A percentile compares a stretch with the other conserved stretches of the same genome.
Conservation (phyloP, 495 filamentous ascomycete genomes). For the Thozetella sp. region DNA sequence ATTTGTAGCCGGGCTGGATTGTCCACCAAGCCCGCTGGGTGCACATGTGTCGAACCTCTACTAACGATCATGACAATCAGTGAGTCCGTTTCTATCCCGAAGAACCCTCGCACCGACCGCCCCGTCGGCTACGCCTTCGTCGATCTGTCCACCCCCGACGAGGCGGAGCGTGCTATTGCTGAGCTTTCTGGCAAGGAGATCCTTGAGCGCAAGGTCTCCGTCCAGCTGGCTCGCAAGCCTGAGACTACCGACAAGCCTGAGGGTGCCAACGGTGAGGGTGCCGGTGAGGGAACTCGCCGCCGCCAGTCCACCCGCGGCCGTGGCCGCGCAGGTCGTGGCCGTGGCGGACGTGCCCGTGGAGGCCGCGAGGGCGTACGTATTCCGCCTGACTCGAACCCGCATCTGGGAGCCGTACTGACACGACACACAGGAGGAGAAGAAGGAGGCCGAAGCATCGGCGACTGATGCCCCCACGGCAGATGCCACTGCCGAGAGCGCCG, state of each 20-base stretch:
- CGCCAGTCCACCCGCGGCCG: constrained; percentile 71
- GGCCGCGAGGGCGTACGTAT: constrained; percentile 65
- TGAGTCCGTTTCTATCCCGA: constrained; percentile 97
- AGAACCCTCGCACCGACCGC: constrained; percentile 97
- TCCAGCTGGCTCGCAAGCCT: constrained; percentile 97
- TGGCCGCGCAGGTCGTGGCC: constrained; percentile 75
- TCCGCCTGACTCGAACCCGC: not conserved
- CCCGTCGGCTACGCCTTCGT: constrained; percentile 99
- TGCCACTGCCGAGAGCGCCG: constrained; percentile 23
- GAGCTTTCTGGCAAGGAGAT: constrained; percentile 97
- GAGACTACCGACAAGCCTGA: constrained; percentile 81
- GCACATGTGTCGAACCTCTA: too few relatives aligned
- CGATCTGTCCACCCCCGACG: constrained; percentile 88
- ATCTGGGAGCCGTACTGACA: constrained; percentile 14
- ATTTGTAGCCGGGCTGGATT: too few relatives aligned
- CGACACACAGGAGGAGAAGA: constrained; percentile 39
- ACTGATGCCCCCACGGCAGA: constrained; percentile 47
- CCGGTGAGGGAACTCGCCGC: constrained; percentile 77
- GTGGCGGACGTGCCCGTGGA: constrained; percentile 70
- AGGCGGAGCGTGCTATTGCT: constrained; percentile 91
- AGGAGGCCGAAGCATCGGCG: constrained; percentile 49
- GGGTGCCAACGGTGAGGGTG: constrained; percentile 64
- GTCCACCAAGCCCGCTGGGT: too few relatives aligned
- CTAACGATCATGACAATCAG: constrained; percentile 49
- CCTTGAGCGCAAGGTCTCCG: constrained; percentile 96